These are phyloP conservation scores for Heliocybe sulcata DNA, from an alignment of 1,284 basidiomycete species.

Conservation along the genomic window DNA sequence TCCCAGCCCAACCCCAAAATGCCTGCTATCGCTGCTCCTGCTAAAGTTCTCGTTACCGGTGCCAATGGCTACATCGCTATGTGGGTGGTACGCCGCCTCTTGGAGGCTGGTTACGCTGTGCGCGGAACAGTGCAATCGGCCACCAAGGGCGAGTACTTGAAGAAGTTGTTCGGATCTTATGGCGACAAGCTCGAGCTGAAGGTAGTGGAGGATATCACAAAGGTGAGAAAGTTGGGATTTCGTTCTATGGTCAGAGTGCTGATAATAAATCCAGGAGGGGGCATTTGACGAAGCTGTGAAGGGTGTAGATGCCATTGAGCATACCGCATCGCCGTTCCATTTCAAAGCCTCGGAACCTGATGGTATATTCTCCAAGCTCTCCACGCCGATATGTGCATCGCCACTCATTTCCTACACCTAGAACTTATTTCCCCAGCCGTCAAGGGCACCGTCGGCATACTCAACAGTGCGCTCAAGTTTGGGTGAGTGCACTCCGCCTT, in stretches of 20 bases:
- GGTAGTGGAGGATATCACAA: slow-evolving; percentile 48
- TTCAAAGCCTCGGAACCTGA: slow-evolving; percentile 26
- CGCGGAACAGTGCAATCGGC: slow-evolving; percentile 48
- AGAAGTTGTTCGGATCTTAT: slow-evolving; percentile 34
- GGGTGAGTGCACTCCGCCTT: slow-evolving; percentile 25
- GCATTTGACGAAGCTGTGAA: slow-evolving; percentile 34
- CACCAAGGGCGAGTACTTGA: slow-evolving; percentile 42
- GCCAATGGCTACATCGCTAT: slow-evolving; percentile 35
- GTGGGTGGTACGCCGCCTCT: slow-evolving; percentile 29
- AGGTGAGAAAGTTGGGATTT: too few species aligned
- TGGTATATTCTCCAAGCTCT: slow-evolving; percentile 10
- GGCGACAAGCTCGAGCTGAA: slow-evolving; percentile 41
- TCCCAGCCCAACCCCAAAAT: background rate
- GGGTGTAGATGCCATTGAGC: slow-evolving; percentile 34
- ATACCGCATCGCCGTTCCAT: slow-evolving; percentile 40
- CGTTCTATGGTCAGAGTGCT: too few species aligned
- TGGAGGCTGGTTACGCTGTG: slow-evolving; percentile 40
- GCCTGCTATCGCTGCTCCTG: background rate
- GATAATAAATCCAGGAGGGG: slow-evolving; percentile 18
- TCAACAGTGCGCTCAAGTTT: slow-evolving; percentile 45
- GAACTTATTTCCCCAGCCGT: slow-evolving; percentile 46
- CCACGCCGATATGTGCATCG: background rate
- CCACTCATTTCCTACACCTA: background rate
- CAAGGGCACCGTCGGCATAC: slow-evolving; percentile 51
- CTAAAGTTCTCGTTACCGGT: slow-evolving; percentile 27